phyloP scores from a whole-genome alignment of 345 rosid genomes.

The Populus davidiana region DNA sequence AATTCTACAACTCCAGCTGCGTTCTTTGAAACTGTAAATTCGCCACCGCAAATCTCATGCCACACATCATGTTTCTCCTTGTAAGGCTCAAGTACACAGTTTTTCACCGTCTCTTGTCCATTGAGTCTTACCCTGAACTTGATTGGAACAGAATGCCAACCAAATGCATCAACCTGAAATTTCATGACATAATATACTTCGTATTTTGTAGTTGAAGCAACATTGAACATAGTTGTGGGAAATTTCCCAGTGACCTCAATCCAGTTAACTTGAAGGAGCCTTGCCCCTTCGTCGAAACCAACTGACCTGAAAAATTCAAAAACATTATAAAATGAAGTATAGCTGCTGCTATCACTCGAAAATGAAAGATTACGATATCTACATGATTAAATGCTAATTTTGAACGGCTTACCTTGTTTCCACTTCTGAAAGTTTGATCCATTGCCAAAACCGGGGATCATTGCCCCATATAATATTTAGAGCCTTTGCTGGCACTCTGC shows the following conservation, averaged over 20 bases:
- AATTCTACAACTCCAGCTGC: constrained; percentile 17
- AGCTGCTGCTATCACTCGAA: not conserved
- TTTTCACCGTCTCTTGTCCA: constrained; percentile 17
- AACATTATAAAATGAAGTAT: not conserved
- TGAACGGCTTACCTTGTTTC: not conserved
- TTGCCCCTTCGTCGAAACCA: constrained; percentile 18
- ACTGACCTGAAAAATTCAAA: constrained; percentile 11
- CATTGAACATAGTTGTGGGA: not conserved
- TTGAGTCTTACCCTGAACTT: constrained; percentile 24
- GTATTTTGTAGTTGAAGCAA: not conserved
- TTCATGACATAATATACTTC: constrained; percentile 21
- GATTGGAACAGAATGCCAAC: constrained; percentile 33
- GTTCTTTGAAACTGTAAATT: not conserved
- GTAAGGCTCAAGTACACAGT: constrained; percentile 12
- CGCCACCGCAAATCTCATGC: constrained; percentile 34
- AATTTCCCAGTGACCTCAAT: constrained; percentile 31
- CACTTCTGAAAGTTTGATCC: constrained; percentile 5
- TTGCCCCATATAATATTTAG: constrained; percentile 28
- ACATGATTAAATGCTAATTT: not conserved
- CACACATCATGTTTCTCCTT: constrained; percentile 16
- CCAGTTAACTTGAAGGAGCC: constrained; percentile 36
- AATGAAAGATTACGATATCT: not conserved
- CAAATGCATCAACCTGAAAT: constrained; percentile 35
- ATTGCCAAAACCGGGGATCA: constrained; percentile 25
- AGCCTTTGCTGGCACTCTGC: constrained; percentile 17